phyloP scores from a whole-genome alignment of 2,329 filamentous ascomycete genomes.

The Ceratocystis smalleyi region DNA sequence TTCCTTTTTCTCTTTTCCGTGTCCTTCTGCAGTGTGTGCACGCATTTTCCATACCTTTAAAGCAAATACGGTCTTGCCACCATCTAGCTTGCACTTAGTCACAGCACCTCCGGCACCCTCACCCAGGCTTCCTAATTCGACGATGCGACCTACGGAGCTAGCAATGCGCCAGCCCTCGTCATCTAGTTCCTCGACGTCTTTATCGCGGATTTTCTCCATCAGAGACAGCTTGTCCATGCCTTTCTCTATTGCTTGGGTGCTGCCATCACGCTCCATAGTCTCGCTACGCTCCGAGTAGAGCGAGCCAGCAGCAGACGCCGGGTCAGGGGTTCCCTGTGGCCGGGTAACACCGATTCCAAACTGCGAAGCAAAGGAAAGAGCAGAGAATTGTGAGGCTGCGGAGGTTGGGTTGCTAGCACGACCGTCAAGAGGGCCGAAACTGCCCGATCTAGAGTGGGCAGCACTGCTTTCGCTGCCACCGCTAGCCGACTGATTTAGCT shows the following conservation, averaged over 20 bases:
- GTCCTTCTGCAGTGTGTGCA: not conserved
- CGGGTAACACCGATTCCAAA: slow-evolving; percentile 52
- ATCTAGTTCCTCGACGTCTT: slow-evolving; percentile 89
- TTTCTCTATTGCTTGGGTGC: slow-evolving; percentile 54
- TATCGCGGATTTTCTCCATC: slow-evolving; percentile 37
- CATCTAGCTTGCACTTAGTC: slow-evolving; percentile 75
- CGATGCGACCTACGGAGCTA: slow-evolving; percentile 72
- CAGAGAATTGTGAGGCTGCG: slow-evolving; percentile 74
- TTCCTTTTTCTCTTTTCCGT: not conserved
- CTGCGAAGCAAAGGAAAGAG: slow-evolving; percentile 62
- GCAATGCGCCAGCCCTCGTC: slow-evolving; percentile 92
- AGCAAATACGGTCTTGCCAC: slow-evolving; percentile 87
- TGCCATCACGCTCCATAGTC: slow-evolving; percentile 48
- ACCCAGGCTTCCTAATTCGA: slow-evolving; percentile 76
- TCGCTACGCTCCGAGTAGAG: slow-evolving; percentile 70
- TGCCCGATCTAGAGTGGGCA: slow-evolving; percentile 67
- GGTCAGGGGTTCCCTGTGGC: slow-evolving; percentile 59
- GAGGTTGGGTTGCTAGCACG: slow-evolving; percentile 68
- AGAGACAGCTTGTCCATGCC: slow-evolving; percentile 61
- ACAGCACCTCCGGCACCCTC: slow-evolving; percentile 94
- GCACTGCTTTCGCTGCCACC: slow-evolving; percentile 67
- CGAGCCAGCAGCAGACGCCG: slow-evolving; percentile 70
- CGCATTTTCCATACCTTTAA: slow-evolving; percentile 57
- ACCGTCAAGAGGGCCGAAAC: slow-evolving; percentile 63
- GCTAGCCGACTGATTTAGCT: slow-evolving; percentile 50